Evolutionary conservation across 768 basidiomycete species (phyloP).

Genomic region (Boletellus sp.): DNA sequence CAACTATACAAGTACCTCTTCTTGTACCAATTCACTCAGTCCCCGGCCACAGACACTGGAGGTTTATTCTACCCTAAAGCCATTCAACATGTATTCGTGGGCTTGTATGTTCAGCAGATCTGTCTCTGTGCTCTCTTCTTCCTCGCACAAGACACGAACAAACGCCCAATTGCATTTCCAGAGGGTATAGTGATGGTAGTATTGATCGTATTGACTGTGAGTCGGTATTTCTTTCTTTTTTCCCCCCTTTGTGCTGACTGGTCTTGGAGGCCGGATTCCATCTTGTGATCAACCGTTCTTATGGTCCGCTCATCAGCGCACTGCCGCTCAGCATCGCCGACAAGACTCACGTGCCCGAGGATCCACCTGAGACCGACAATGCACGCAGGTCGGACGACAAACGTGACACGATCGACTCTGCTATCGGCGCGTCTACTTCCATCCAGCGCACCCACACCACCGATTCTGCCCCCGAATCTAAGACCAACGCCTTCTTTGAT

Average conservation of each 20-base stretch:
- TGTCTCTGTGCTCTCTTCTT: slow-evolving; percentile 89
- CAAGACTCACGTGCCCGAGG: slow-evolving; percentile 44
- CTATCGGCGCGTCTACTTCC: slow-evolving; percentile 2
- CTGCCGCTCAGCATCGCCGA: slow-evolving; percentile 81
- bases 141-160: slow-evolving; percentile 59
- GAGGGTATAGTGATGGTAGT: slow-evolving; percentile 85
- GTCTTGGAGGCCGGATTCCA: slow-evolving; percentile 58
- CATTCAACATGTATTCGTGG: slow-evolving; percentile 89
- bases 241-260: neutral
- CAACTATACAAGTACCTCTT: slow-evolving; percentile 84
- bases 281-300: slow-evolving; percentile 70
- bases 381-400: slow-evolving; percentile 14
- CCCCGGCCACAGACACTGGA: slow-evolving; percentile 71
- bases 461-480: slow-evolving; percentile 3
- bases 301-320: slow-evolving; percentile 67
- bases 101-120: slow-evolving; percentile 86
- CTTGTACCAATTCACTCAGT: slow-evolving; percentile 74
- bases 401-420: slow-evolving; percentile 11
- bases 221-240: slow-evolving; percentile 17
- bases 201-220: slow-evolving; percentile 77
- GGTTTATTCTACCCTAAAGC: slow-evolving; percentile 96
- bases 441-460: neutral
- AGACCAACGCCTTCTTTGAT: slow-evolving; percentile 9
- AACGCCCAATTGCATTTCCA: slow-evolving; percentile 54
- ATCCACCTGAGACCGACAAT: neutral